Evolutionary conservation across 805 yeast genomes (phyloP).

Genomic region (Candida awuae): DNA sequence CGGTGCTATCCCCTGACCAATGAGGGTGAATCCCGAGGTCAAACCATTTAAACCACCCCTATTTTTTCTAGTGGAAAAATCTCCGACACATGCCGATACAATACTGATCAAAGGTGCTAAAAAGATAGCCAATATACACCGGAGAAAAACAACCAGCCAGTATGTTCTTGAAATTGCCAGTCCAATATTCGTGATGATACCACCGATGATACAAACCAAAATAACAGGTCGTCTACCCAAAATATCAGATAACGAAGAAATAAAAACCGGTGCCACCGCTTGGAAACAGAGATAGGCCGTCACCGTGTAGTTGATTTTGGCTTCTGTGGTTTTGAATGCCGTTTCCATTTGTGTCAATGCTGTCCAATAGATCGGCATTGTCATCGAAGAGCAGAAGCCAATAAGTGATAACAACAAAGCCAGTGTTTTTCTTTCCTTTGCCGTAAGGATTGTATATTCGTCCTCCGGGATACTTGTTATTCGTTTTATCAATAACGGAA

Average conservation of each 20-base stretch:
- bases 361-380: conserved; percentile 76
- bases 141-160: conserved; percentile 53
- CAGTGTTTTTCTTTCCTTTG: conserved; percentile 34
- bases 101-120: conserved; percentile 71
- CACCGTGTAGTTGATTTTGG: conserved; percentile 58
- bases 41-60: conserved; percentile 69
- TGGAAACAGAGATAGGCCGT: conserved; percentile 72
- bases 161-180: conserved; percentile 51
- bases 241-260: conserved; percentile 61
- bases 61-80: conserved; percentile 52
- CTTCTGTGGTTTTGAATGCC: conserved; percentile 48
- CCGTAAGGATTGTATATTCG: conserved; percentile 39
- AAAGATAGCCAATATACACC: conserved; percentile 73
- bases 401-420: conserved; percentile 35
- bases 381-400: conserved; percentile 62
- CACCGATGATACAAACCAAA: conserved; percentile 45
- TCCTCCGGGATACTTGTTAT: conserved; percentile 3
- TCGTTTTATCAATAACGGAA: not conserved
- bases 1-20: conserved; percentile 77
- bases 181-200: conserved; percentile 56
- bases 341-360: conserved; percentile 52
- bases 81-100: conserved; percentile 65
- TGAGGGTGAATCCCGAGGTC: conserved; percentile 52
- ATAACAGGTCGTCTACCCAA: conserved; percentile 68
- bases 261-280: conserved; percentile 65